Evolutionary conservation across 2,329 filamentous ascomycete genomes (phyloP).

Genomic region (Stylonectria norvegica): DNA sequence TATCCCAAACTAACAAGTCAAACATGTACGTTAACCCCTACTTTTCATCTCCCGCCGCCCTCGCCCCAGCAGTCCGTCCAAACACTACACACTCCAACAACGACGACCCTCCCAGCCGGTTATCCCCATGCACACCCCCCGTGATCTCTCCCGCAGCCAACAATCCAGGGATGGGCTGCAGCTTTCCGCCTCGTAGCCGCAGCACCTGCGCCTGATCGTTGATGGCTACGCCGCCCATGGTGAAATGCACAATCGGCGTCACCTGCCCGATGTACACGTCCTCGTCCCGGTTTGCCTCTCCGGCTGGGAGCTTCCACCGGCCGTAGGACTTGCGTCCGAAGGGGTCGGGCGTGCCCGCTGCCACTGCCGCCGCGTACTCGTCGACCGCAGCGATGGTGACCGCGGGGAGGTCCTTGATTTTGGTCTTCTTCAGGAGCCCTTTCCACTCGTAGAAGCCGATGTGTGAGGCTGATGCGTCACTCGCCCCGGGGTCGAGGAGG

Average conservation of each 20-base stretch:
- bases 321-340: constrained; percentile 52
- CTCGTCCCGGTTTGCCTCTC: constrained; percentile 45
- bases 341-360: constrained; percentile 37
- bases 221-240: constrained; percentile 62
- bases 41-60: constrained; percentile 14
- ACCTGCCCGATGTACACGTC: constrained; percentile 57
- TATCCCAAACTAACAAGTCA: too few relatives aligned
- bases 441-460: constrained; percentile 63
- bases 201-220: constrained; percentile 52
- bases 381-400: constrained; percentile 42
- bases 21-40: too few relatives aligned
- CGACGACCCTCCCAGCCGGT: constrained; percentile 59
- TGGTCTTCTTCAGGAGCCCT: constrained; percentile 55
- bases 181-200: constrained; percentile 29
- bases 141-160: constrained; percentile 65
- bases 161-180: constrained; percentile 49
- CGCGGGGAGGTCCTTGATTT: constrained; percentile 46
- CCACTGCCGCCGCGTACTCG: constrained; percentile 46
- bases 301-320: constrained; percentile 48
- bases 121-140: constrained; percentile 61
- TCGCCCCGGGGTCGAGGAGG: constrained; percentile 57
- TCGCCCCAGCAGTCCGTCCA: constrained; percentile 53
- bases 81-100: constrained; percentile 63
- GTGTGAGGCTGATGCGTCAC: constrained; percentile 50
- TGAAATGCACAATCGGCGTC: constrained; percentile 63